Evolutionary conservation across 2,329 filamentous ascomycete genomes (phyloP), one percentile per base, ranked within the genome.

Genomic region (Ophiostoma novo-ulmi): DNA sequence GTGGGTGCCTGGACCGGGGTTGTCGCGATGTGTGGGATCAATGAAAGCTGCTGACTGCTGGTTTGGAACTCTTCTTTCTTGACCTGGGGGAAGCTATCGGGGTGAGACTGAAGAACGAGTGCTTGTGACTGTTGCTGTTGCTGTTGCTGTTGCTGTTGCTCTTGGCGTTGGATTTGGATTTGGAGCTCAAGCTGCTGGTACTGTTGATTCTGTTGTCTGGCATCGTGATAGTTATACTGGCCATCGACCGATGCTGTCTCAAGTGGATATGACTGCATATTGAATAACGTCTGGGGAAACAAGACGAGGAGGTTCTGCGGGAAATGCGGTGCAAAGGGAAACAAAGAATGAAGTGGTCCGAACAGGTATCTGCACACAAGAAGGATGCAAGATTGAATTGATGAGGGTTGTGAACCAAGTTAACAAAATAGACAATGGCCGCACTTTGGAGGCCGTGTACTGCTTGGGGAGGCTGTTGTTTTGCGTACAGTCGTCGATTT

Each of bases 141-240:
- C 2, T 69, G 38, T 8, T 68, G 66, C 5, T 55, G 52, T 13
- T 61, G 35, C 31, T 17, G 67, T 6, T 61, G 35, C 1, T 39
- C n/a, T 1, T 69, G 52, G 2, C 31, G 58, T 1, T 64, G 17
- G 1, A 48, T 58, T 3, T 64, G 68, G 39, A 36, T 39, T 26
- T 69, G 63, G 8, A 2, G 63, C 2, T 41, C 17, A 3, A n/a
- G 36, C 36, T 65, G 20, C 20, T 11, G 20, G 20, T 65, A 36
- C 17, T 22, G 36, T 36, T 26, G 36, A 36, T 65, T 36, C 35
- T 65, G 61, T 20, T 8, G 63, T 22, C 63, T 20, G 36, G 11
- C 13, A 39, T 41, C 65, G 39, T 48, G 38, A 67, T 67, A 67
- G 65, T 67, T 67, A 67, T 67, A 67, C n/a, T 44, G 38, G 11